phyloP scores from a whole-genome alignment of 1,284 basidiomycete genomes.

The Ceratobasidium sp. region DNA sequence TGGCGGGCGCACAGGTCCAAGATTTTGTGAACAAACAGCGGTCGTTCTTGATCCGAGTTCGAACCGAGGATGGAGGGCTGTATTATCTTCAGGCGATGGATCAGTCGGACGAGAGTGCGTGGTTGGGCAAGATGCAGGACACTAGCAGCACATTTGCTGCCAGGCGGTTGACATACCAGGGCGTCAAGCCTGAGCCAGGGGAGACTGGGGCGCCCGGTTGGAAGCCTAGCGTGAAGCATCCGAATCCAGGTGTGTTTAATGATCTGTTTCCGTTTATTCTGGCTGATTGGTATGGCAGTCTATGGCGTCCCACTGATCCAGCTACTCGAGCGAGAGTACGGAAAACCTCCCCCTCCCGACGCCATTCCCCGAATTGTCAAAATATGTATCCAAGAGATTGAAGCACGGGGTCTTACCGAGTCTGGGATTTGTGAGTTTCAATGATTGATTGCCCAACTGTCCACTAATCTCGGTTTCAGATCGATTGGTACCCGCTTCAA shows the following conservation, averaged over 20 bases:
- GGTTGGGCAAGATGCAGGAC: conserved; percentile 74
- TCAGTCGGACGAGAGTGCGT: conserved; percentile 71
- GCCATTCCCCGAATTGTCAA: conserved; percentile 70
- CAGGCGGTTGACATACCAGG: conserved; percentile 80
- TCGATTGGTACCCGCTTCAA: conserved; percentile 80
- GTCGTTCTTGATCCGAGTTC: conserved; percentile 79
- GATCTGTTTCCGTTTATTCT: not conserved
- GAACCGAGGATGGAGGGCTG: conserved; percentile 84
- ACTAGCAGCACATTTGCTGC: conserved; percentile 75
- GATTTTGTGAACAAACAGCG: conserved; percentile 78
- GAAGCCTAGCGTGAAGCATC: conserved; percentile 53
- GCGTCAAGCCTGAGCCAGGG: conserved; percentile 67
- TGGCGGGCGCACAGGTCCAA: conserved; percentile 71
- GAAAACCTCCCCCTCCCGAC: conserved; percentile 58
- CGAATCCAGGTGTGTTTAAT: conserved; percentile 64
- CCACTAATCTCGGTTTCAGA: conserved; percentile 54
- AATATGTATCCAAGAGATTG: conserved; percentile 71
- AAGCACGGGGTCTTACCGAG: conserved; percentile 74
- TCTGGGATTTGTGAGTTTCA: conserved; percentile 77
- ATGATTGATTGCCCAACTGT: not conserved
- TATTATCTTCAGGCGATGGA: conserved; percentile 76
- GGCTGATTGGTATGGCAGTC: conserved; percentile 55
- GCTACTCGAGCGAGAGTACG: conserved; percentile 69
- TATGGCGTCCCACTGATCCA: conserved; percentile 78
- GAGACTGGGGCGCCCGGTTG: conserved; percentile 51